Conservation (phyloP, 345 rosid genomes). For the Sapria himalayana region DNA sequence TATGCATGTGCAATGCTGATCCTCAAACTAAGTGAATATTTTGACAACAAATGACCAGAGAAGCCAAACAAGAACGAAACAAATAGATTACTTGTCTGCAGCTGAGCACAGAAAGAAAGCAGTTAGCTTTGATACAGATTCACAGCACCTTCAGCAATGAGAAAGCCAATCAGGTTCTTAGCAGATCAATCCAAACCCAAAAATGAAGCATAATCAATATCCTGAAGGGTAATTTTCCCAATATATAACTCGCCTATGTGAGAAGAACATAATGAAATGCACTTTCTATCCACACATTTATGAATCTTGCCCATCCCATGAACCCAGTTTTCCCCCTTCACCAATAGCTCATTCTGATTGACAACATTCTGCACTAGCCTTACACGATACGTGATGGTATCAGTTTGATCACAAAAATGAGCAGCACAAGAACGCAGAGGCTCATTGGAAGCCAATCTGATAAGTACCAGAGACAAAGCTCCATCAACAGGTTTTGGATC, state of each 20-base stretch:
- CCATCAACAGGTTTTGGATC: constrained; percentile 82
- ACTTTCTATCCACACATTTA: constrained; percentile 31
- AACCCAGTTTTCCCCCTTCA: constrained; percentile 40
- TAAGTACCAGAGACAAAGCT: constrained; percentile 39
- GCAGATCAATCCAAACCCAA: constrained; percentile 38
- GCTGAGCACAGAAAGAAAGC: too few relatives aligned
- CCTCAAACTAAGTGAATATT: too few relatives aligned
- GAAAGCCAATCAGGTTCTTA: too few relatives aligned
- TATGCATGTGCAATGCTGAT: too few relatives aligned
- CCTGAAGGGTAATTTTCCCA: constrained; percentile 64
- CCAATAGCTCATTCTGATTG: constrained; percentile 21
- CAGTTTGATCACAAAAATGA: constrained; percentile 48
- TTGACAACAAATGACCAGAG: too few relatives aligned
- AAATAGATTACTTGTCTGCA: too few relatives aligned
- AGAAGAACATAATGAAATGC: constrained; percentile 52
- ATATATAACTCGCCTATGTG: constrained; percentile 45
- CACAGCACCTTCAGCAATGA: too few relatives aligned
- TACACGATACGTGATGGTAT: constrained; percentile 30
- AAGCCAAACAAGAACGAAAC: too few relatives aligned
- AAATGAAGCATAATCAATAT: constrained; percentile 39
- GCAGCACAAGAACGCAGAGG: constrained; percentile 37
- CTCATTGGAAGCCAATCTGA: constrained; percentile 55
- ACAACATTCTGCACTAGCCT: constrained; percentile 42
- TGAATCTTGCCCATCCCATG: constrained; percentile 41
- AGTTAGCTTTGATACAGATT: too few relatives aligned